phyloP scores from a whole-genome alignment of 495 filamentous ascomycete species.

The Xylaria intraflava region DNA sequence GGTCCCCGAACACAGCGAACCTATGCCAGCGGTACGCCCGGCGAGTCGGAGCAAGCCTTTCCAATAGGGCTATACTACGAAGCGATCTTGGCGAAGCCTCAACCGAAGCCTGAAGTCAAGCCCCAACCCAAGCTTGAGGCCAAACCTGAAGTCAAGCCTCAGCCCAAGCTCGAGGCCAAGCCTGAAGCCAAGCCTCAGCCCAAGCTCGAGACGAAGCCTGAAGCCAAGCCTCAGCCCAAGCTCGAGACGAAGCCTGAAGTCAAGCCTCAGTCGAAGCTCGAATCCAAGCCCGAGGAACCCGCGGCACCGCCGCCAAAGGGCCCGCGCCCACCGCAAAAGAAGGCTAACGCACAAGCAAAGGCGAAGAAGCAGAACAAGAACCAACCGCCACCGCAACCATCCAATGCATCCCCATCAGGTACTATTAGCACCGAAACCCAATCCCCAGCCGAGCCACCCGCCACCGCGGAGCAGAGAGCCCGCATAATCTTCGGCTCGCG shows the following conservation, averaged over 20 bases:
- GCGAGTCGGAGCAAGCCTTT: constrained; percentile 12
- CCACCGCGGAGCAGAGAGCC: constrained; percentile 46
- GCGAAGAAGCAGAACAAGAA: constrained; percentile 3
- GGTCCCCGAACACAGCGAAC: constrained; percentile 13
- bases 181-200: constrained; percentile 5
- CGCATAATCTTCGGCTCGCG: constrained; percentile 73
- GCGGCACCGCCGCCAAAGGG: constrained; percentile 34
- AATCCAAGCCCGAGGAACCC: constrained; percentile 31
- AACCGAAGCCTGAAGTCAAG: constrained; percentile 9
- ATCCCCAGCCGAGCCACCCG: constrained; percentile 24
- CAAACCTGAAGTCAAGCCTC: constrained; percentile 20
- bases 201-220: constrained; percentile 27
- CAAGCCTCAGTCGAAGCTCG: constrained; percentile 28
- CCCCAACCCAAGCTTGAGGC: constrained; percentile 14
- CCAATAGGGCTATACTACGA: constrained; percentile 31
- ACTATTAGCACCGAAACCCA: constrained; percentile 25
- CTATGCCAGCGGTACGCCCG: constrained; percentile 20
- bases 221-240: constrained; percentile 24
- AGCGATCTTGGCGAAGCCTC: constrained; percentile 32
- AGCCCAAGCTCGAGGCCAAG: constrained; percentile 11
- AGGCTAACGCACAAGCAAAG: constrained; percentile 13
- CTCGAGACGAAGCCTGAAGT: constrained; percentile 15
- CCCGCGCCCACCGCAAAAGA: constrained; percentile 18
- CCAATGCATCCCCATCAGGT: too few species aligned
- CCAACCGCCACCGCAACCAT: constrained; percentile 17